Percentiles rank a stretch among this genome's conserved stretches.
phyloP scores from a whole-genome alignment of 306 rosid species.

The Parietaria judaica region DNA sequence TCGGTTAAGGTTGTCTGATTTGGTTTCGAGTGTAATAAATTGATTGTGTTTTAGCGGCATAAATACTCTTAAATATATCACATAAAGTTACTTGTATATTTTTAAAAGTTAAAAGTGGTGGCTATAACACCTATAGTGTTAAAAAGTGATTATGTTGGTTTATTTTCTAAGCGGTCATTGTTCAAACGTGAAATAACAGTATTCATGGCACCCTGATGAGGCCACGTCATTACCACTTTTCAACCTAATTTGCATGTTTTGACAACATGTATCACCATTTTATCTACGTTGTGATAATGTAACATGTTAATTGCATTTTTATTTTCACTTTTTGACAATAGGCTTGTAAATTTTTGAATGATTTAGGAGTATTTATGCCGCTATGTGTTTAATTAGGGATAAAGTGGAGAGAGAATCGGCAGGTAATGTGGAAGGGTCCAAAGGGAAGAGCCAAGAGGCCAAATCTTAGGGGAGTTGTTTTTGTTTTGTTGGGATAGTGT shows the following conservation, averaged over 20 bases:
- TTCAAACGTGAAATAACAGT: slow-evolving; percentile 10
- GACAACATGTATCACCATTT: no score
- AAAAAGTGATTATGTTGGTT: slow-evolving; percentile 19
- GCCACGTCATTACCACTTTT: no score
- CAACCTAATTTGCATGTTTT: no score
- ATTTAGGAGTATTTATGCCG: no score
- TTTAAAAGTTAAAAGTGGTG: no score
- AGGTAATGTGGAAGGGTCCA: slow-evolving; percentile 51
- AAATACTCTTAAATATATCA: no score
- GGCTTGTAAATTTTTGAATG: no score
- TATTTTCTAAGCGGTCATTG: neutral
- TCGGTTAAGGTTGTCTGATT: slow-evolving; percentile 27
- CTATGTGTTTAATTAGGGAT: neutral
- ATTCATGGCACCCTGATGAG: no score
- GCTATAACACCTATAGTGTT: neutral
- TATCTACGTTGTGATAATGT: no score
- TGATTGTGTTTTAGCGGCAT: neutral
- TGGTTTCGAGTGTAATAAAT: slow-evolving; percentile 6
- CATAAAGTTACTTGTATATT: no score
- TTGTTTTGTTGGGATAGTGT: slow-evolving; percentile 13
- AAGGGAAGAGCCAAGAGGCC: slow-evolving; percentile 55
- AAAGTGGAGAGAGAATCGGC: slow-evolving; percentile 58
- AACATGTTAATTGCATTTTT: no score
- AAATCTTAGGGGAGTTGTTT: slow-evolving; percentile 39
- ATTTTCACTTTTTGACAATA: no score